Base-by-base conservation (phyloP, 225 moss, liverwort and hornwort species). In the Physcomitrium patens region DNA sequence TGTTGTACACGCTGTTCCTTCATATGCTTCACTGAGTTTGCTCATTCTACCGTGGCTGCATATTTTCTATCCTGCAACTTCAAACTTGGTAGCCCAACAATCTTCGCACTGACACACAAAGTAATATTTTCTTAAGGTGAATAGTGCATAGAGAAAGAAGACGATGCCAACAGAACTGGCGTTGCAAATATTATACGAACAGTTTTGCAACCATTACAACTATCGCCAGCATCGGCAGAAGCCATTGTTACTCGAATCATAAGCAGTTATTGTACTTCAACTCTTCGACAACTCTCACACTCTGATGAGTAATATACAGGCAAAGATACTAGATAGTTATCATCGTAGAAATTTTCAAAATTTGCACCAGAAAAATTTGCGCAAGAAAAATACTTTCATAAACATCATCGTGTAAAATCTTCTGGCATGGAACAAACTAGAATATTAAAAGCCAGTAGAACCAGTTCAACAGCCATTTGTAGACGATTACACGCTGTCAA, bases 31-130 rank as follows among this genome's bases (percentile, higher is more conserved):
- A 84, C 86, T 76, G 83, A 81, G 65, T 68, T 83, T 78, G 77
- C 80, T 81, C 81, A 78, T 72, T 78, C 83, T 76, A 83, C 84
- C 73, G 75, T 46, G 68, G 83, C 84, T 70, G 80, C 77, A 76
- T 76, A 76, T 81, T 81, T 83, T 80, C 86, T 82, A 79, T 67
- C 83, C 82, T 80, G 79, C 86, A 79, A 60, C 69, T 82, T 75
- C 70, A 76, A 26, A 79, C 85, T 79, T 48, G 80, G 67, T 71
- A 53, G 80, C 80, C 77, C 80, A 83, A 71, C 14, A 22, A 77
- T 60, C 82, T 79, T 71, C 63, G 80, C 37, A 51, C 51, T 74
- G 83, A 64, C 67, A 77, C 77, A 86, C 82, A 86, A 67, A 42
- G 27, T 75, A 80, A 80, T 77, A 41, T 74, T 74, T 44, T 16